Base-by-base conservation (phyloP, 805 yeast species). In the Lachancea nothofagi region DNA sequence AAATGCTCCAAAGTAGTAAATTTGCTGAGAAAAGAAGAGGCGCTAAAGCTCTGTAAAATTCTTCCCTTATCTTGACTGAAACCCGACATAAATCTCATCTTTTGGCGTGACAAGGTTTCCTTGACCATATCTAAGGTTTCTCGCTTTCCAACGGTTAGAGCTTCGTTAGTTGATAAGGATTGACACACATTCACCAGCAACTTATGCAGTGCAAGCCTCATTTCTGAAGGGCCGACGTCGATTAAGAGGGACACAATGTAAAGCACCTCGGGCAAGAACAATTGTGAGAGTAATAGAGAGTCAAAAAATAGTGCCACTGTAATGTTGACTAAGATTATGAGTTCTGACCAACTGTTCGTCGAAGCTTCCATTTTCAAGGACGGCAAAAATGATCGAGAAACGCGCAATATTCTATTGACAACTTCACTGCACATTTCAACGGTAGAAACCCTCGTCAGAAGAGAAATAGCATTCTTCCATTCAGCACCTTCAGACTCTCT, bases 401-500 rank as follows among this genome's bases (percentile, higher is more conserved):
- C 69, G 7, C 66, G 66, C 44, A 79, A 69, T 29, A 87, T 57
- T 45, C 83, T 67, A 23, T 69, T 58, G 27, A 86, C 67, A 2
- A 85, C 72, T 36, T 75, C 71, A 6, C 85, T 80, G 51, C 87
- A 79, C 2, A 84, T 68, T 46, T 80, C 85, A n/a, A 80, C 66
- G 1, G 90, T 78, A 3, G 95, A 88, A 17, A 75, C 66, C 10
- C 76, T 59, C 1, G 81, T 72, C 47, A 86, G 65, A n/a, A 82
- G 69, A 1, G 81, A 70, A 2, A 81, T 70, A 5, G 79, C 71
- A 33, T 72, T 74, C 14, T 71, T 70, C 86, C 86, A 83, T 34
- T 72, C 78, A 27, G 75, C 72, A 3, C 80, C 83, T 48, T 81
- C 86, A n/a, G 86, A 79, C 48, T 81, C 83, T 52, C 80, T 76